Evolutionary conservation across 306 rosid species (phyloP), one percentile per base, ranked within the genome.

Genomic region (Myrica gale): DNA sequence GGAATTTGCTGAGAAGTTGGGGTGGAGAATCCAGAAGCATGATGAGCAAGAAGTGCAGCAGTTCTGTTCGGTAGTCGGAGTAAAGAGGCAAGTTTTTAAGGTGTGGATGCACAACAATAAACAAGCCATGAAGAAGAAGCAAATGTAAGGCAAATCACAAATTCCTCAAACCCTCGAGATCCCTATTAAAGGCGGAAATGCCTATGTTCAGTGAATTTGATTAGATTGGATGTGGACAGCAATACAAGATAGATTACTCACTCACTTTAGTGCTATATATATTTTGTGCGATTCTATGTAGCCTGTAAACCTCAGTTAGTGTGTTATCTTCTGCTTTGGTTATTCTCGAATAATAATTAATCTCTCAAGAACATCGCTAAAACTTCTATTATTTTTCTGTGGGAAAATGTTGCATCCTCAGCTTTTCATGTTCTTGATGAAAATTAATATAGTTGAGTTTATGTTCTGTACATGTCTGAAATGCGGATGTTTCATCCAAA

Each of bases 81-180:
- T 96, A 48, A 89, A 83, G 72, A 84, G 91, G 66, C 89, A 89
- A 57, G 96, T 89, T 77, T 90, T 96, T 83, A 96, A 92, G 89
- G 98, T 96, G 37, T 96, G 98, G 98, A 96, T 96, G 98, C 99
- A 96, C 76, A 96, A 96, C 71, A 95, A 95, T 82, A 92, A 92
- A 75, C 97, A 89, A 81, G 88, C 86, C 63, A 88, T 84, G 74
- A 95, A 88, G 88, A 93, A 92, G 80, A 86, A 90, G 23, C 79
- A 87, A 82, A 74, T 83, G 90, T 89, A 88, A 89, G 88, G 73
- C 72, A 32, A 52, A 16, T 23, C 43, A 32, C 53, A 37, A 78
- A 73, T 58, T 21, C 52, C 42, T 73, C 65, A 23, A 57, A 57
- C 63, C 63, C 63, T 57, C 20, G 37, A 57, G 5, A 19, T 7